Conservation (phyloP, 805 yeast genomes). For the Pichia manshurica region DNA sequence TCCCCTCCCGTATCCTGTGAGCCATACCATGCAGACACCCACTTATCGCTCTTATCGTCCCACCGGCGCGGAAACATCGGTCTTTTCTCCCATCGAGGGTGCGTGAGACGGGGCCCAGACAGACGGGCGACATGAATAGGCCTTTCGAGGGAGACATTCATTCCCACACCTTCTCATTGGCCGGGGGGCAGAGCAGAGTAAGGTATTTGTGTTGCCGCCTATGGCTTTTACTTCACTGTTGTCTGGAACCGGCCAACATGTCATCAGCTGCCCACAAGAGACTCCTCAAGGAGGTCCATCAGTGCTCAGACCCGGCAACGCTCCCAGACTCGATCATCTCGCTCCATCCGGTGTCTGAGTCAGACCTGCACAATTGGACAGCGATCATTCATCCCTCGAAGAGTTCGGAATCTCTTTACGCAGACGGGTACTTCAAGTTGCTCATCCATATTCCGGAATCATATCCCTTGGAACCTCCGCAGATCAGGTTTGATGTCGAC, state of each 20-base stretch:
- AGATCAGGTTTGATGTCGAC: conserved; percentile 36
- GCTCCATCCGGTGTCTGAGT: conserved; percentile 1
- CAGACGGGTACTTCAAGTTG: conserved; percentile 47
- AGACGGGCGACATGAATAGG: too few species aligned
- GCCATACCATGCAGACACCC: too few species aligned
- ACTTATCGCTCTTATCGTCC: too few species aligned
- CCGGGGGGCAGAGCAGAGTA: too few species aligned
- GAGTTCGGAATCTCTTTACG: conserved; percentile 41
- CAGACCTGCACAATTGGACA: conserved; percentile 36
- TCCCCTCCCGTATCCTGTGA: too few species aligned
- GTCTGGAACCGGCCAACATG: too few species aligned
- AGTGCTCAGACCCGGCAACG: conserved; percentile 17
- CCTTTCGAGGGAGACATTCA: background rate
- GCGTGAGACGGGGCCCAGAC: too few species aligned
- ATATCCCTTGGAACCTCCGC: conserved; percentile 61
- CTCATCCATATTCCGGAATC: conserved; percentile 37
- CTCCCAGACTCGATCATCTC: conserved; percentile 16
- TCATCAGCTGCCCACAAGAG: conserved; percentile 20
- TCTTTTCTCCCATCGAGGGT: background rate
- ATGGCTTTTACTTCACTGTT: too few species aligned
- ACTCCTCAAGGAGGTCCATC: conserved; percentile 33
- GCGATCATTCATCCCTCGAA: conserved; percentile 46
- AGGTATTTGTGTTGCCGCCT: too few species aligned
- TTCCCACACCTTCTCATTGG: background rate
- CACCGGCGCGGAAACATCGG: conserved; percentile 1